phyloP scores from a whole-genome alignment of 2,329 filamentous ascomycete genomes.

The Botrytis galanthina region DNA sequence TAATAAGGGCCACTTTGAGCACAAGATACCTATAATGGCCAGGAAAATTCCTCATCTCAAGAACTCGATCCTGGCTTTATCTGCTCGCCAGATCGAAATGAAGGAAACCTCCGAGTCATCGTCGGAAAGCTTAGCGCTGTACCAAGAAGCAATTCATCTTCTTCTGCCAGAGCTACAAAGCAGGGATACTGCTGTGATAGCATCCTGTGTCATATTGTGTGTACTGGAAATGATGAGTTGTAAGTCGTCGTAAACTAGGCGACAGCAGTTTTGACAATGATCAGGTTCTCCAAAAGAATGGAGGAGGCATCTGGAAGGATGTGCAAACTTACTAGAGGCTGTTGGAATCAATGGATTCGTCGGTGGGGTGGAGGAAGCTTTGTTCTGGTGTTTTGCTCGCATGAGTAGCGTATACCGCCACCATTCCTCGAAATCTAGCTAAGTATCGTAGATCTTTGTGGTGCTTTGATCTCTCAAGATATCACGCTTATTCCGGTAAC shows the following conservation, averaged over 20 bases:
- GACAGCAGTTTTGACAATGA: not conserved
- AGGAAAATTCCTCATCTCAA: conserved; percentile 45
- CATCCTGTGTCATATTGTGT: conserved; percentile 52
- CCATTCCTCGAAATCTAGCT: conserved; percentile 9
- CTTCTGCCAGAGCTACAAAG: conserved; percentile 49
- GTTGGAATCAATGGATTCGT: conserved; percentile 51
- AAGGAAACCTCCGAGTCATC: conserved; percentile 43
- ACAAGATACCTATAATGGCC: conserved; percentile 48
- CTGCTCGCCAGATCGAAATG: conserved; percentile 50
- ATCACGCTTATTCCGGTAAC: conserved; percentile 49
- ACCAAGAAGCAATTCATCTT: conserved; percentile 51
- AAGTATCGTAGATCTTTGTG: conserved; percentile 45
- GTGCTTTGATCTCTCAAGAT: conserved; percentile 51
- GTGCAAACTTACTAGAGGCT: conserved; percentile 50
- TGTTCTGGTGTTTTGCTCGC: conserved; percentile 55
- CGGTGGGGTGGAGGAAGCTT: conserved; percentile 48
- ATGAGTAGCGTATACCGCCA: conserved; percentile 42
- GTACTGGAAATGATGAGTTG: conserved; percentile 54
- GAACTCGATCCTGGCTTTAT: conserved; percentile 51
- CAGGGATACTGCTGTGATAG: conserved; percentile 49
- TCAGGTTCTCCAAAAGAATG: conserved; percentile 44
- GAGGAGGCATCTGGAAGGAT: conserved; percentile 52
- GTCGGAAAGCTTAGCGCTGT: conserved; percentile 46
- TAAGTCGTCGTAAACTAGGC: conserved; percentile 24
- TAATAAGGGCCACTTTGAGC: conserved; percentile 47